Evolutionary conservation across 2,329 filamentous ascomycete genomes (phyloP), one percentile per base, ranked within the genome.

Genomic region (Phaeosphaeria sp.): DNA sequence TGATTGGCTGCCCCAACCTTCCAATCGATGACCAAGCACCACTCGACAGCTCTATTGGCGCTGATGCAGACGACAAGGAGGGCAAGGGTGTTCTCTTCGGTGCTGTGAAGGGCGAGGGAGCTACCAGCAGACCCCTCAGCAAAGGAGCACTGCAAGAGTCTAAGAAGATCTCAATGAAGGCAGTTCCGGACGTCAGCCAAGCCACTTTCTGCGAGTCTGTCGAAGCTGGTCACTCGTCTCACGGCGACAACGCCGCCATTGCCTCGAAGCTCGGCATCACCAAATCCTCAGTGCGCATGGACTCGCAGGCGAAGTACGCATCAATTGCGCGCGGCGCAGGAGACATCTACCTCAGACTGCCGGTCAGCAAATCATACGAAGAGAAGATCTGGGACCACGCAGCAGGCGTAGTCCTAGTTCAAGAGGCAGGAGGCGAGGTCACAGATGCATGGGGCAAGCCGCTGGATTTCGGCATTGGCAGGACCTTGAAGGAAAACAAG

Each of bases 351-450:
- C 85, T 99, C 56, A 87, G 96, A 53, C 81, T 99, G 57, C 95
- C 95, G 3, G 90, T 92, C 25, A 91, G 87, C 75, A 90, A 89
- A 68, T 89, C 90, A 53, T 99, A 99, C 81, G 88, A 96, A 77
- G 95, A 99, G 84, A 99, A 99, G 87, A 99, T 99, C 67, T 99
- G 95, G 95, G 95, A 99, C 75, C 95, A 99, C 77, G 95, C 95
- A 18, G 95, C 94, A 13, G 95, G 95, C 42, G 93, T 97, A 71
- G 81, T 99, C 57, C 93, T 99, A 66, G 95, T 98, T 42, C 86
- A 93, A 56, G 96, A 99, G 80, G 93, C 95, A 2, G 95, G 95
- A 51, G 96, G 95, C 49, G 83, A 91, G 72, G 94, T 99, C 53
- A 96, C 93, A 1, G 96, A 99, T 78, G 90, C 93, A 42, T 84